Percentiles rank a stretch among this genome's conserved stretches.
These are phyloP conservation scores for Phialophora macrospora DNA, from an alignment of 2,329 filamentous ascomycete species.

Conservation along the genomic window DNA sequence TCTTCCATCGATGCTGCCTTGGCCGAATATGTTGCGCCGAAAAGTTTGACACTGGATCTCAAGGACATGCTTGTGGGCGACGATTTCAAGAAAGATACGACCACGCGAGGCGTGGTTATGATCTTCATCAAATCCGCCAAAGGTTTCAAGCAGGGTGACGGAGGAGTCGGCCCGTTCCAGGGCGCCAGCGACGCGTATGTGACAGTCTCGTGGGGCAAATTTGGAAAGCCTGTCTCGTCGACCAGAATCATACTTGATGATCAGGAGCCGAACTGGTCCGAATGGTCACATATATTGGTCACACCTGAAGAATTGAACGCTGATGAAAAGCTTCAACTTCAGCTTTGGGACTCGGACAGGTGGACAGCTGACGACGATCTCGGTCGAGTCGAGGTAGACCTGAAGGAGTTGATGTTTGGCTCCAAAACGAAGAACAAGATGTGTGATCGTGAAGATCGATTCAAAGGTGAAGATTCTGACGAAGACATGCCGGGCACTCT, in stretches of 20 bases:
- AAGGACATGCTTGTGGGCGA: constrained; percentile 79
- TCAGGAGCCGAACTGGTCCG: constrained; percentile 72
- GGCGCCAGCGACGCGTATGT: constrained; percentile 73
- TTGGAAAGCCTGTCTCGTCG: constrained; percentile 70
- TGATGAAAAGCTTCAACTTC: constrained; percentile 69
- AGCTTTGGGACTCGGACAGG: constrained; percentile 77
- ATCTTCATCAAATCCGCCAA: constrained; percentile 69
- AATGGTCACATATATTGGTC: constrained; percentile 71
- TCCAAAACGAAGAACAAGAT: constrained; percentile 65
- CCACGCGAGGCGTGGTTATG: constrained; percentile 66
- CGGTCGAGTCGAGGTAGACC: constrained; percentile 70
- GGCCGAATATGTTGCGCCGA: constrained; percentile 76
- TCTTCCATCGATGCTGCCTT: constrained; percentile 74
- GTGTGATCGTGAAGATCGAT: constrained; percentile 67
- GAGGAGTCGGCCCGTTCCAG: constrained; percentile 63
- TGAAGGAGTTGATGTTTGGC: constrained; percentile 68
- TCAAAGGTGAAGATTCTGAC: constrained; percentile 67
- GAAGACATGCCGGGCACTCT: constrained; percentile 72
- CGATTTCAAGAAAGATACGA: constrained; percentile 77
- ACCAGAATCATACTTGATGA: constrained; percentile 69
- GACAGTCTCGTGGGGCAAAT: constrained; percentile 76
- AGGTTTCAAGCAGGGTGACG: constrained; percentile 74
- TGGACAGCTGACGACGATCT: constrained; percentile 75
- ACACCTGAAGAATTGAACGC: constrained; percentile 74
- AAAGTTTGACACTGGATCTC: constrained; percentile 73